Evolutionary conservation across 208 protist genomes (phyloP).

Genomic region (Naegleria lovaniensis): DNA sequence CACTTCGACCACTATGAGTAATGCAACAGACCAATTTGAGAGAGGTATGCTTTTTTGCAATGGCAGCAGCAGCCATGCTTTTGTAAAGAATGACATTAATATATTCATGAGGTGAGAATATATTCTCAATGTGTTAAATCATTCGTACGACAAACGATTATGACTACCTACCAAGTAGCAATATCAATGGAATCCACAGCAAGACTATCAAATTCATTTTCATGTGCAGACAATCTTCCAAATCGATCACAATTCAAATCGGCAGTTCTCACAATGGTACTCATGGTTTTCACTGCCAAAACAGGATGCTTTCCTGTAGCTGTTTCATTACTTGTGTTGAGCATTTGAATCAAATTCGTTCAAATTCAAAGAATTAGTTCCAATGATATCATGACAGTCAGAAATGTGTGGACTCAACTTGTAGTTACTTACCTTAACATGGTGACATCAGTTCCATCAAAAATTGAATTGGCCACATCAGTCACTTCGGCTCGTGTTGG

Average conservation of each 20-base stretch:
- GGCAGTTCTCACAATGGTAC: constrained; percentile 62
- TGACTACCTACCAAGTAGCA: neutral
- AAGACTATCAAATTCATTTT: neutral
- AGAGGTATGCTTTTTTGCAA: neutral
- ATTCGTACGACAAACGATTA: no score
- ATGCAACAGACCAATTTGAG: constrained; percentile 26
- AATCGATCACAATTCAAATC: constrained; percentile 29
- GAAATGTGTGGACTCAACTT: no score
- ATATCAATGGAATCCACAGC: neutral
- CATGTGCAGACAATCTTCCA: neutral
- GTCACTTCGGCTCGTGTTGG: constrained; percentile 96
- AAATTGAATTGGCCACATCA: constrained; percentile 94
- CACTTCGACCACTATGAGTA: constrained; percentile 50
- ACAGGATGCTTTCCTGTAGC: constrained; percentile 92
- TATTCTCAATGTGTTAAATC: no score
- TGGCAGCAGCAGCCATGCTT: neutral
- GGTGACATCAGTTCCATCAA: constrained; percentile 96
- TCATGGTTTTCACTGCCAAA: constrained; percentile 89
- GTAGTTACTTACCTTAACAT: constrained; percentile 70
- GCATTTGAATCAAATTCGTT: no score
- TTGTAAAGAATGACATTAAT: no score
- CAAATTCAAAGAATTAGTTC: no score
- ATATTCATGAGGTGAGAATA: no score
- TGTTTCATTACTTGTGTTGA: constrained; percentile 92
- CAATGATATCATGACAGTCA: no score